Evolutionary conservation across 2,329 filamentous ascomycete species (phyloP), one percentile per base, ranked within the genome.

Genomic region (Fusarium kyushuense): DNA sequence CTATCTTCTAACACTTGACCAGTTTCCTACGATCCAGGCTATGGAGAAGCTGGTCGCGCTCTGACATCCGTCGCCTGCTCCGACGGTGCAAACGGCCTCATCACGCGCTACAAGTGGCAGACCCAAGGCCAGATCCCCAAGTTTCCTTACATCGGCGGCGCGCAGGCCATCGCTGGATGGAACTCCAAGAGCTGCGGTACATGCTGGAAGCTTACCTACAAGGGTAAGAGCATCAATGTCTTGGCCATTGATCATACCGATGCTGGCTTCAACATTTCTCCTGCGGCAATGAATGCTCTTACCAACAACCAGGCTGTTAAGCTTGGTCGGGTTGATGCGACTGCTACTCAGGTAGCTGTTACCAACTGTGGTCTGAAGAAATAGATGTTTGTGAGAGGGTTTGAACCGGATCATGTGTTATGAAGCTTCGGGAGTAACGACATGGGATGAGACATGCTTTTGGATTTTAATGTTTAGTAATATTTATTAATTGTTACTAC

Each of bases 1-100:
- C 27, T 6, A 12, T 3, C 6, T 14, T 23, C 41, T 40, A 74
- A 77, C 27, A 14, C 0, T 11, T 7, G 6, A 6, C 25, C 1
- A 72, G 90, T 94, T 72, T 90, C 89, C 67, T 95, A 90, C 78
- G 92, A 94, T 79, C 78, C 81, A 12, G 88, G 85, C 74, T 96
- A 92, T 79, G 92, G 94, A 71, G 80, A 90, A 59, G 75, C 76
- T 21, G 64, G 69, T 61, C 84, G 87, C 51, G 82, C 85, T 33
- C 76, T 94, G 54, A 82, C 79, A 32, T 78, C 73, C 3, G 84
- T 93, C 29, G 76, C 88, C 61, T 93, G 90, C 84, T 90, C 87
- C 21, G 87, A 92, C 74, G 90, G 90, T 52, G 42, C 65, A 57
- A 90, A 92, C 77, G 90, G 90, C 54, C 83, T 93, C 58, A 86